Evolutionary conservation across 116 monocot species (phyloP), one percentile per base, ranked within the genome.

Genomic region (Posidonia oceanica): DNA sequence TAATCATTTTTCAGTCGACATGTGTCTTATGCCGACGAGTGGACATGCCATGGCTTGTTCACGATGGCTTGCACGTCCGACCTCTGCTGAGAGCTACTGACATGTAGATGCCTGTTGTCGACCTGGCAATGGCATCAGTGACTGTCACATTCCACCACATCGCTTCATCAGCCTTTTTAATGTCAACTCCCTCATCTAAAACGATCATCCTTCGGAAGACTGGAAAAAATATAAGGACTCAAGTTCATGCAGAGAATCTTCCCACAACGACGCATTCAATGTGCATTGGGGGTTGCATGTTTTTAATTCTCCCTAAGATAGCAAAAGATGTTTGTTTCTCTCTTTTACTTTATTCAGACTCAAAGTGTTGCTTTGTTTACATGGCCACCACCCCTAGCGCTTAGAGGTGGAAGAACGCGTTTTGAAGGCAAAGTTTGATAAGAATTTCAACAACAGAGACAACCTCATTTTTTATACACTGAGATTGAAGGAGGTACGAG

Each of bases 251-350:
- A 59, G 14, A 39, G 69, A 75, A 69, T 69, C 69, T 69, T 69
- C 68, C 23, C 48, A 20, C 61, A 69, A 69, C 68, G 12, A 52
- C 17, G 18, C 94, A 81, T 84, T 84, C n/a, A 84, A 65, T 78
- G 81, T 70, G 65, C 75, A 69, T 75, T 60, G 80, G 72, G 59
- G 72, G 56, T 59, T 54, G 67, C 63, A 69, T 63, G 63, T 62
- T 61, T 64, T 74, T 72, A 58, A 62, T 59, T 52, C 55, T 70
- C 58, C 48, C 52, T 51, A 76, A 66, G 72, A 78, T 69, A 54
- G 73, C 52, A 61, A 72, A 83, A 83, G 79, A 83, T 83, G 83
- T 83, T 76, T 83, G 83, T 81, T 72, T 72, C 54, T 66, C 36
- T 59, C 57, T 68, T 36, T 42, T 69, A 44, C 72, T 74, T 69